A percentile compares a stretch with the other conserved stretches of the same genome.
Conservation (phyloP, 176 grass and related monocot species). For the Avena atlantica region DNA sequence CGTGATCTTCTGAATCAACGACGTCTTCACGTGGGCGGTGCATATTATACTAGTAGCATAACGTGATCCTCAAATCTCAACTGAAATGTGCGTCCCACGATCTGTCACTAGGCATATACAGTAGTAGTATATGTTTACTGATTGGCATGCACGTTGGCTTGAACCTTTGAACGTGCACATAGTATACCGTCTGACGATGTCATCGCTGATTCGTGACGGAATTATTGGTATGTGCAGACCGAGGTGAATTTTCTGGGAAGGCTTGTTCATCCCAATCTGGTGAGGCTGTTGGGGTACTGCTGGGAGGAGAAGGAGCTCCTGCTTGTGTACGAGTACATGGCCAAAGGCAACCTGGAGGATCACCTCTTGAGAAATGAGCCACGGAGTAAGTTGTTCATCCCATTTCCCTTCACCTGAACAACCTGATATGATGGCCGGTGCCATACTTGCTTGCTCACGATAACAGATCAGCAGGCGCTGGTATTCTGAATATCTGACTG, state of each 20-base stretch:
- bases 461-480: not conserved
- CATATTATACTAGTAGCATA: not conserved
- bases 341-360: conserved; percentile 73
- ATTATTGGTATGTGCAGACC: conserved; percentile 40
- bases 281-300: conserved; percentile 73
- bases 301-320: conserved; percentile 72
- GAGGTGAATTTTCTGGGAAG: conserved; percentile 80
- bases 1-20: not conserved
- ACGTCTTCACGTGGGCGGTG: conserved; percentile 30
- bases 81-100: conserved; percentile 18
- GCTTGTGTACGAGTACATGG: conserved; percentile 84
- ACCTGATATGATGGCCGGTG: not conserved
- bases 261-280: conserved; percentile 72
- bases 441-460: too few species aligned
- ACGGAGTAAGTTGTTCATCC: conserved; percentile 45
- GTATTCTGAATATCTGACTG: not conserved
- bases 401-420: not conserved
- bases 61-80: not conserved
- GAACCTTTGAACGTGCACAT: too few species aligned
- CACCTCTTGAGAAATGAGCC: conserved; percentile 72
- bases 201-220: not conserved
- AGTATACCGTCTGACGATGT: too few species aligned
- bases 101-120: not conserved
- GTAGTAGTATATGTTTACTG: not conserved
- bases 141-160: conserved; percentile 45